Conservation (phyloP, 108 stramenopile species). For the Conticribra guillardii region DNA sequence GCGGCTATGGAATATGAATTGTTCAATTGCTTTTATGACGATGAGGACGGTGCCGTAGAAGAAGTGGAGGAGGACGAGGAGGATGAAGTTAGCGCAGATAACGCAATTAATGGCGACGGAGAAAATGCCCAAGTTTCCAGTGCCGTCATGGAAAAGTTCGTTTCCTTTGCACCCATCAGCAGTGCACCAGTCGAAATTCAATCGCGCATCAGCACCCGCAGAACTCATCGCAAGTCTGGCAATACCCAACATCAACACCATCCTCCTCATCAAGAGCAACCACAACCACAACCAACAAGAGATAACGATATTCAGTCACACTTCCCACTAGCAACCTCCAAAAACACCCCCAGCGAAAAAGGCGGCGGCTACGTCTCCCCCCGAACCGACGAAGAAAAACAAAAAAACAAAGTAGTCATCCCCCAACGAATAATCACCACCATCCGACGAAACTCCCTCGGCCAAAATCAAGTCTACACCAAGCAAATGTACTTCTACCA, state of each 20-base stretch:
- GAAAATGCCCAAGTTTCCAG: not conserved
- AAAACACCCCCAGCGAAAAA: not conserved
- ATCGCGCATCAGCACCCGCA: slow-evolving; percentile 12
- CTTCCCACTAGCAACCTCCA: not conserved
- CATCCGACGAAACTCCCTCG: slow-evolving; percentile 14
- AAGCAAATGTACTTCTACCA: slow-evolving; percentile 83
- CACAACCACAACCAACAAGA: slow-evolving; percentile 4
- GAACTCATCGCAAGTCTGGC: not conserved
- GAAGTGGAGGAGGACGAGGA: not conserved
- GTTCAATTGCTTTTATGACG: slow-evolving; percentile 2
- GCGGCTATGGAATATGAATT: slow-evolving; percentile 9
- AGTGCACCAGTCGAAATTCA: not conserved
- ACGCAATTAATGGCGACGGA: not conserved
- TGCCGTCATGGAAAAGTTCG: slow-evolving; percentile 6
- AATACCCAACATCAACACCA: not conserved
- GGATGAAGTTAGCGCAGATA: not conserved
- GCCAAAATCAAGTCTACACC: slow-evolving; percentile 65
- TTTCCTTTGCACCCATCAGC: slow-evolving; percentile 5
- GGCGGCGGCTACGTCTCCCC: not conserved
- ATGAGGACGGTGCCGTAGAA: slow-evolving; percentile 11
- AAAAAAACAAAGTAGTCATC: not conserved
- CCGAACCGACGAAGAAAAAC: not conserved
- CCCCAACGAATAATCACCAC: slow-evolving; percentile 20
- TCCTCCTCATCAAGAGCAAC: not conserved
- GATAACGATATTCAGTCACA: too few species aligned